phyloP scores from a whole-genome alignment of 78 protist genomes.

The Salpingoeca rosetta region DNA sequence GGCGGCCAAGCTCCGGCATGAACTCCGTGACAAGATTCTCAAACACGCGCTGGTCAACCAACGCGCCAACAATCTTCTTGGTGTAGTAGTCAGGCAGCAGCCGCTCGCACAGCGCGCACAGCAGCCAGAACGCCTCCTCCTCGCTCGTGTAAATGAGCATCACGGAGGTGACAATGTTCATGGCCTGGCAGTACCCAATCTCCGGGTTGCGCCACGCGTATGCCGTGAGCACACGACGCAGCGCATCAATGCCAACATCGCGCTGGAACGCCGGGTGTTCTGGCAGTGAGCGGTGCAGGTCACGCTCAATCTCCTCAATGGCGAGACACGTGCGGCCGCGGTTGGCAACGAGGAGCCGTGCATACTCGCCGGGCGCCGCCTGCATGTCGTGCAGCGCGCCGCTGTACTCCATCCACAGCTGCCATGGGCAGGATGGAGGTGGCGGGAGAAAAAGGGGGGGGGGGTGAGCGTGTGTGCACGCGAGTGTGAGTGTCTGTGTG shows the following conservation, averaged over 20 bases:
- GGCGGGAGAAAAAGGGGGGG: no score
- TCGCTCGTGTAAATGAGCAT: constrained; percentile 57
- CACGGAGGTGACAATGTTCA: constrained; percentile 66
- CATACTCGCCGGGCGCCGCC: background rate
- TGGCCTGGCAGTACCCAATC: constrained; percentile 69
- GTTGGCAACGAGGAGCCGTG: background rate
- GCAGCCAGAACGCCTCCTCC: constrained; percentile 70
- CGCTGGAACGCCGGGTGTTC: constrained; percentile 59
- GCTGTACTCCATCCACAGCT: constrained; percentile 27
- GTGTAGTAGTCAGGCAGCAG: constrained; percentile 55
- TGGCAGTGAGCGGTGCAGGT: constrained; percentile 38
- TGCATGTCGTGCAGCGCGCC: constrained; percentile 31
- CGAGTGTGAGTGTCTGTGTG: no score
- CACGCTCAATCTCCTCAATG: constrained; percentile 10
- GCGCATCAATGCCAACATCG: constrained; percentile 34
- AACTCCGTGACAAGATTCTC: constrained; percentile 23
- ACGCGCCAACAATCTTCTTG: constrained; percentile 35
- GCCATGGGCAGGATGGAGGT: no score
- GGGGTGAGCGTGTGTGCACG: no score
- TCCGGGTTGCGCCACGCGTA: constrained; percentile 47
- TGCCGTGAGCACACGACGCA: constrained; percentile 44
- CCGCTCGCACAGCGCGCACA: constrained; percentile 46
- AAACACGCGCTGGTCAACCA: constrained; percentile 26
- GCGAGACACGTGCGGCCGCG: background rate
- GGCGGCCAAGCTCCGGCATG: constrained; percentile 45